phyloP scores from a whole-genome alignment of 495 filamentous ascomycete genomes.

The Hypoxylon rickii region DNA sequence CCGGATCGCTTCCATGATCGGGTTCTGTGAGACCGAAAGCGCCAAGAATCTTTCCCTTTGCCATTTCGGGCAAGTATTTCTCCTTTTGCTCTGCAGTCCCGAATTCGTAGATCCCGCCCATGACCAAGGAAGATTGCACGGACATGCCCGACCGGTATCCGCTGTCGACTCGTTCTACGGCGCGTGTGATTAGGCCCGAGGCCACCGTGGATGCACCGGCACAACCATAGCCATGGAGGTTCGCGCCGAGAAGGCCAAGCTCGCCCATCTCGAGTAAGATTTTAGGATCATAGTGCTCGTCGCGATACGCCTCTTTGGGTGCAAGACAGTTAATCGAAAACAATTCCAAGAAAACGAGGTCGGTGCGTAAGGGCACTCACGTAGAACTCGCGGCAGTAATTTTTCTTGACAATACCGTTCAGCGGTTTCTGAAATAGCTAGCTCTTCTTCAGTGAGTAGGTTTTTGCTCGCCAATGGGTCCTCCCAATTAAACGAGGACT shows the following conservation, averaged over 20 bases:
- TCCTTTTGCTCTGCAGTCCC: constrained; percentile 90
- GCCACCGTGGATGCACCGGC: constrained; percentile 93
- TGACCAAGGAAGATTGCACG: constrained; percentile 91
- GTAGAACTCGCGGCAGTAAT: constrained; percentile 81
- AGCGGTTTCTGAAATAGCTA: constrained; percentile 86
- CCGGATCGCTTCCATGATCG: constrained; percentile 96
- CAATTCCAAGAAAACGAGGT: not conserved
- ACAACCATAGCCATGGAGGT: constrained; percentile 89
- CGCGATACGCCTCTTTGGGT: constrained; percentile 83
- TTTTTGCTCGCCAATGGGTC: constrained; percentile 79
- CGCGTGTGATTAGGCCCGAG: constrained; percentile 89
- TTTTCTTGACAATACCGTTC: constrained; percentile 91
- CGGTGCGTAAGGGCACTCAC: constrained; percentile 55
- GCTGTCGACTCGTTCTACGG: constrained; percentile 93
- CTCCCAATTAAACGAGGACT: constrained; percentile 82
- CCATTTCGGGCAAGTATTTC: constrained; percentile 79
- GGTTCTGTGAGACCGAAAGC: constrained; percentile 97
- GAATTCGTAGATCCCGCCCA: constrained; percentile 96
- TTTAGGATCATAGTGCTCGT: constrained; percentile 86
- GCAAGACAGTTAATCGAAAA: constrained; percentile 3
- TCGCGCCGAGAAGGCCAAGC: constrained; percentile 86
- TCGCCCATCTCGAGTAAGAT: constrained; percentile 97
- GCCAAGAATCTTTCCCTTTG: constrained; percentile 83
- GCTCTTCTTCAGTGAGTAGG: constrained; percentile 84
- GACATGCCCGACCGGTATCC: constrained; percentile 96